A percentile compares a stretch with the other conserved stretches of the same genome.
Evolutionary conservation across 2,329 filamentous ascomycete species (phyloP).

Genomic region (Penicillium sp.): DNA sequence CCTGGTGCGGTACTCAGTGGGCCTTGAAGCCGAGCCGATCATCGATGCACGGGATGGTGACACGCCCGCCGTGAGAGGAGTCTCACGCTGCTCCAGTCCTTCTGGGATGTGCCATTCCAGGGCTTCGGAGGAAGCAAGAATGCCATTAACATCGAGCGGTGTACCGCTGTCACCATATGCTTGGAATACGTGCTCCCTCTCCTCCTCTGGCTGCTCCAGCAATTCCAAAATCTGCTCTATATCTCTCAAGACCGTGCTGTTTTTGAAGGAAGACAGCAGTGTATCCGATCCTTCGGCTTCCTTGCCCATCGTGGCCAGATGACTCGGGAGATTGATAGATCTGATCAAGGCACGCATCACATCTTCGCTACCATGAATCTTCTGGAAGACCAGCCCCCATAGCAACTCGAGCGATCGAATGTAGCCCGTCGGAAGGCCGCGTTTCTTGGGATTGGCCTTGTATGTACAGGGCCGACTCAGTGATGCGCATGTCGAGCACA

Average conservation of each 20-base stretch:
- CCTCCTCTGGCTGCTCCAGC: constrained; percentile 38
- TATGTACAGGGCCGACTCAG: constrained; percentile 66
- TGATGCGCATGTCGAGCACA: constrained; percentile 62
- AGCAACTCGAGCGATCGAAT: constrained; percentile 68
- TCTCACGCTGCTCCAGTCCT: constrained; percentile 18
- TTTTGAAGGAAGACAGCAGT: constrained; percentile 60
- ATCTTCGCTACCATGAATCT: constrained; percentile 56
- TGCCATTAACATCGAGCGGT: constrained; percentile 29
- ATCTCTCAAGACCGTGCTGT: constrained; percentile 57
- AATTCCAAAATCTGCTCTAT: constrained; percentile 59
- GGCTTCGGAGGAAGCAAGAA: constrained; percentile 28
- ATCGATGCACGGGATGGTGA: constrained; percentile 27
- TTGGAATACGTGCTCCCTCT: constrained; percentile 28
- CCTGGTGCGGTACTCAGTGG: constrained; percentile 14
- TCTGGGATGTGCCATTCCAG: constrained; percentile 36
- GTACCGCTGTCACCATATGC: constrained; percentile 24
- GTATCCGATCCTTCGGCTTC: constrained; percentile 50
- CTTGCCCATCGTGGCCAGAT: constrained; percentile 37
- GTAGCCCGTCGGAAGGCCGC: constrained; percentile 75
- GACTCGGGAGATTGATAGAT: constrained; percentile 39
- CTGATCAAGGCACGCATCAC: constrained; percentile 54
- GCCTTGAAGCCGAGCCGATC: constrained; percentile 11
- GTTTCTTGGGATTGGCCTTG: constrained; percentile 67
- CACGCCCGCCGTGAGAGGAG: constrained; percentile 14
- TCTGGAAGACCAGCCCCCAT: constrained; percentile 62